Percentiles rank a stretch among this genome's conserved stretches.
Conservation (phyloP, 768 basidiomycete genomes). For the Austroboletus eburneus region DNA sequence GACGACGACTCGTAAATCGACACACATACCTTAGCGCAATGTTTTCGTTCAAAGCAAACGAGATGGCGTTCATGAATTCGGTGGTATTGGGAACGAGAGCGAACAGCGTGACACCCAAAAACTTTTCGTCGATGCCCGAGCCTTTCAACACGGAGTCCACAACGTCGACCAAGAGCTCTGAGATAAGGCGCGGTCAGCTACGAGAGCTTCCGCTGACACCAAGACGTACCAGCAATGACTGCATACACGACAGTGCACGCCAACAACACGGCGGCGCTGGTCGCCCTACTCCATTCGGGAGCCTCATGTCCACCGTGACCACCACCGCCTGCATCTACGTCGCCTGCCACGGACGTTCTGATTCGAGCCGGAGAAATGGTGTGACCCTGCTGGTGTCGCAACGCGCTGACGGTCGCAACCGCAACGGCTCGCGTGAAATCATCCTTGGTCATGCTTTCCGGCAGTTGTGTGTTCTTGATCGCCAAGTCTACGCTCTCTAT, state of each 20-base stretch:
- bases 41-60: slow-evolving; percentile 94
- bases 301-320: slow-evolving; percentile 88
- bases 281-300: slow-evolving; percentile 90
- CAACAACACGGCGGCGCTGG: slow-evolving; percentile 86
- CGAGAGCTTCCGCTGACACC: not conserved
- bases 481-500: slow-evolving; percentile 77
- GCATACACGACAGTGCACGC: slow-evolving; percentile 92
- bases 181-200: slow-evolving; percentile 4
- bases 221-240: slow-evolving; percentile 80
- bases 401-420: slow-evolving; percentile 87
- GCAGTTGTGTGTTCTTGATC: slow-evolving; percentile 56
- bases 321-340: slow-evolving; percentile 43
- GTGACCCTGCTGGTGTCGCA: slow-evolving; percentile 73
- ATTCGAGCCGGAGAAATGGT: slow-evolving; percentile 45
- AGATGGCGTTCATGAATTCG: slow-evolving; percentile 99
- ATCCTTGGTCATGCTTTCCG: slow-evolving; percentile 70
- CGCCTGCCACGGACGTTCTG: slow-evolving; percentile 37
- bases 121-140: slow-evolving; percentile 95
- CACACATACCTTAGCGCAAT: slow-evolving; percentile 82
- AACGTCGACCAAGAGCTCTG: slow-evolving; percentile 92
- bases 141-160: slow-evolving; percentile 90
- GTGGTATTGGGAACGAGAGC: slow-evolving; percentile 98
- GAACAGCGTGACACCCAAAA: slow-evolving; percentile 93
- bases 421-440: slow-evolving; percentile 94
- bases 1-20: not conserved